Evolutionary conservation across 225 moss, liverwort and hornwort genomes (phyloP), one percentile per base, ranked within the genome.

Genomic region (Sphagnum tenellum): DNA sequence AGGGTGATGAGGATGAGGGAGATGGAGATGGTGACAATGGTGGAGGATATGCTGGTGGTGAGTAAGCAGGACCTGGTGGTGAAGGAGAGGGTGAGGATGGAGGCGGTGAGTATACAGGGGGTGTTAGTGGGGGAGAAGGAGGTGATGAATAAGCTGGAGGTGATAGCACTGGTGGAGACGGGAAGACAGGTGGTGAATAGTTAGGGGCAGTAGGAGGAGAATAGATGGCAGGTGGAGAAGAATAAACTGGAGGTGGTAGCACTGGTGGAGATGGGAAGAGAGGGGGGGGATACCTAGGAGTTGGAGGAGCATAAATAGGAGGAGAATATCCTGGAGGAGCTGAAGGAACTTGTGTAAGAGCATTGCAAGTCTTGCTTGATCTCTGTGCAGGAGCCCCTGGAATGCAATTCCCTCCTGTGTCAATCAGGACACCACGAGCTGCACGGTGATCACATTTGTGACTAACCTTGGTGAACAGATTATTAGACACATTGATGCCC

Each of bases 321-420:
- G 29, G 29, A 29, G 29, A 29, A 29, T 29, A 29, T 29, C 29
- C 29, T 29, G 29, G 29, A 29, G 29, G 29, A 29, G 29, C 29
- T 29, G 29, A 29, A 29, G 29, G 29, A 29, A 29, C 29, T 29
- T 29, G 29, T 52, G 9, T 68, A 67, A 88, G 89, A n/a, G 88
- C 81, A 52, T 78, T 64, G 60, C 92, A 98, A 1, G 70, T 71
- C 0, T 68, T 65, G 1, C 51, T 12, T 3, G 79, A 56, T 48
- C 90, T 98, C 70, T 98, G 96, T 0, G 63, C 68, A 3, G 65
- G 50, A 3, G 49, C 61, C 2, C 74, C 78, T 8, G 88, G 68
- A 14, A 92, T 74, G 66, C 96, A 92, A 46, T 98, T 92, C 2
- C 79, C 89, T 29, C 47, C 65, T 1, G 77, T 46, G 5, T 92